Evolutionary conservation across 2,329 filamentous ascomycete genomes (phyloP).

Genomic region (Colletotrichum sp.): DNA sequence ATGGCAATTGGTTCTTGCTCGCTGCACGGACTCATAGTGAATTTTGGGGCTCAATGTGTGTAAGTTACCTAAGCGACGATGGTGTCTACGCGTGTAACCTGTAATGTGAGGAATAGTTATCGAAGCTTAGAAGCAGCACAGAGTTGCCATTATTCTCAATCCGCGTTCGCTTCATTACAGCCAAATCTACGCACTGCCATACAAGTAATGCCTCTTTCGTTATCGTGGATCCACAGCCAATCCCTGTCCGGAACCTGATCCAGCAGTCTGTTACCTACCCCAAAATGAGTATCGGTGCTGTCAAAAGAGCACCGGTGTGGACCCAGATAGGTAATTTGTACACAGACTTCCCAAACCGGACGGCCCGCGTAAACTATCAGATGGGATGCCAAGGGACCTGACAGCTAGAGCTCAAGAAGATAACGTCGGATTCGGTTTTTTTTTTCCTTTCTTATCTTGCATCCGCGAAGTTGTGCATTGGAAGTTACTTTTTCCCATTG

Average conservation of each 20-base stretch:
- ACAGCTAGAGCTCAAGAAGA: not conserved
- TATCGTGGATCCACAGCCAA: not conserved
- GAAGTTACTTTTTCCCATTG: not conserved
- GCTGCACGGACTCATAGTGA: not conserved
- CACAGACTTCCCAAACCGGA: not conserved
- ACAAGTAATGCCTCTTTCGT: not conserved
- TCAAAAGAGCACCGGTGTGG: not conserved
- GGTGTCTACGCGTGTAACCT: not conserved
- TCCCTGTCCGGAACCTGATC: not conserved
- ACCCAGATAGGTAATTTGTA: not conserved
- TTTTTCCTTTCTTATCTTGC: not conserved
- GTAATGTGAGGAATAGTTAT: not conserved
- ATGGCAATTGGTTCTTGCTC: constrained; percentile 40
- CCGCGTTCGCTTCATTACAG: not conserved
- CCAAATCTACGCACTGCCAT: not conserved
- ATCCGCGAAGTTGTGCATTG: not conserved
- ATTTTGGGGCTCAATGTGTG: not conserved
- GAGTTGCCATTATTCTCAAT: not conserved
- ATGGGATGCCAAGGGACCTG: not conserved
- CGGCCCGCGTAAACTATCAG: not conserved
- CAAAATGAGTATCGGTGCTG: not conserved
- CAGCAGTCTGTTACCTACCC: not conserved
- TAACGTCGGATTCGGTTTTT: not conserved
- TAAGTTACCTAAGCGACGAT: not conserved
- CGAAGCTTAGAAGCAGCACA: not conserved